phyloP scores from a whole-genome alignment of 2,329 filamentous ascomycete genomes.

The Alternaria solani region DNA sequence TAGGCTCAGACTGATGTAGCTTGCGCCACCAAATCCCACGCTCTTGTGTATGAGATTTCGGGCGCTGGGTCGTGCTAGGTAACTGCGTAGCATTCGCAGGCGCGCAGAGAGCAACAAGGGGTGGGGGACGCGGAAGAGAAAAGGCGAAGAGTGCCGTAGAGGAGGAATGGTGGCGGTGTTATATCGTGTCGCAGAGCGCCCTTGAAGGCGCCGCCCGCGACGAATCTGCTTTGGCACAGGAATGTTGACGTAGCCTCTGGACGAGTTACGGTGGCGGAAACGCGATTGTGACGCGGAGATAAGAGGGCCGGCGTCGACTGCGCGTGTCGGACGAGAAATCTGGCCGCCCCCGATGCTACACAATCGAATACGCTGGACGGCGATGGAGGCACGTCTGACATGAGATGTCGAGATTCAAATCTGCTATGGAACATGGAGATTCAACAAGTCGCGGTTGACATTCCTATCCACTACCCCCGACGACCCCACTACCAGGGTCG shows the following conservation, averaged over 20 bases:
- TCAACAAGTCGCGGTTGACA: not conserved
- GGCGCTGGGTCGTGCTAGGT: constrained; percentile 33
- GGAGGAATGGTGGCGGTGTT: constrained; percentile 30
- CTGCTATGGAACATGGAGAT: not conserved
- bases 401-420: not conserved
- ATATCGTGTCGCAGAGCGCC: constrained; percentile 21
- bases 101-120: constrained; percentile 22
- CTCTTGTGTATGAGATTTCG: constrained; percentile 35
- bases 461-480: constrained; percentile 1
- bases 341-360: constrained; percentile 9
- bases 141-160: not conserved
- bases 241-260: constrained; percentile 35
- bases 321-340: constrained; percentile 19
- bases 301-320: constrained; percentile 2
- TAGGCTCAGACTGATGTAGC: constrained; percentile 40
- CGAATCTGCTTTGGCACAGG: constrained; percentile 13
- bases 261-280: constrained; percentile 20
- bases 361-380: not conserved
- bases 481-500: not conserved
- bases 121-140: not conserved
- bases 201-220: constrained; percentile 30
- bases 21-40: constrained; percentile 43
- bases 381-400: not conserved
- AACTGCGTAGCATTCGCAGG: constrained; percentile 47
- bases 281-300: constrained; percentile 23